A percentile compares a stretch with the other conserved stretches of the same genome.
Evolutionary conservation across 2,329 filamentous ascomycete genomes (phyloP).

Genomic region (Colletotrichum australisinense): DNA sequence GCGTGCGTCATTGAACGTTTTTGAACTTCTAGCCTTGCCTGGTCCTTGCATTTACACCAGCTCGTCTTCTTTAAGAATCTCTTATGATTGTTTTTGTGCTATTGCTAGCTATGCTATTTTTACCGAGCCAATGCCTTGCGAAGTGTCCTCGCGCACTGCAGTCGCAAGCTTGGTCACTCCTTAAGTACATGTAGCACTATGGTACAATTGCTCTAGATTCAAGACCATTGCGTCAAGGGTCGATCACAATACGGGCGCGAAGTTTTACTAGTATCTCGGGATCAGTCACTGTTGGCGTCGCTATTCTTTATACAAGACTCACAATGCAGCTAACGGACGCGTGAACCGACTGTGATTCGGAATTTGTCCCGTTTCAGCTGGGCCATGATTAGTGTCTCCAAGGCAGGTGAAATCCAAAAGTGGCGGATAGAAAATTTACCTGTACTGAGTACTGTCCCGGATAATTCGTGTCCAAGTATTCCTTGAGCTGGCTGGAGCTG

Average conservation of each 20-base stretch:
- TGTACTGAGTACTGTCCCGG: conserved; percentile 20
- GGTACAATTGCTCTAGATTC: not conserved
- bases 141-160: too few species aligned
- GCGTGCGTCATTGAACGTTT: not conserved
- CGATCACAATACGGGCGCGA: not conserved
- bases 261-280: not conserved
- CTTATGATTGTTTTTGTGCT: not conserved
- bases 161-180: not conserved
- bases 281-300: not conserved
- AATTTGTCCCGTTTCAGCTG: conserved; percentile 25
- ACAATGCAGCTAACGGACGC: not conserved
- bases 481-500: conserved; percentile 18
- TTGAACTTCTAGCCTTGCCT: not conserved
- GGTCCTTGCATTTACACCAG: not conserved
- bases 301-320: not conserved
- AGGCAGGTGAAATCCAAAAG: not conserved
- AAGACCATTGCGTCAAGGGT: not conserved
- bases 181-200: not conserved
- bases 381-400: not conserved
- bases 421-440: not conserved
- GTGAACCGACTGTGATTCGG: not conserved
- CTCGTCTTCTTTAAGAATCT: not conserved
- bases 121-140: not conserved
- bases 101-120: not conserved
- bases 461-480: conserved; percentile 10